Conservation (phyloP, 345 rosid species). For the Eutrema japonicum region DNA sequence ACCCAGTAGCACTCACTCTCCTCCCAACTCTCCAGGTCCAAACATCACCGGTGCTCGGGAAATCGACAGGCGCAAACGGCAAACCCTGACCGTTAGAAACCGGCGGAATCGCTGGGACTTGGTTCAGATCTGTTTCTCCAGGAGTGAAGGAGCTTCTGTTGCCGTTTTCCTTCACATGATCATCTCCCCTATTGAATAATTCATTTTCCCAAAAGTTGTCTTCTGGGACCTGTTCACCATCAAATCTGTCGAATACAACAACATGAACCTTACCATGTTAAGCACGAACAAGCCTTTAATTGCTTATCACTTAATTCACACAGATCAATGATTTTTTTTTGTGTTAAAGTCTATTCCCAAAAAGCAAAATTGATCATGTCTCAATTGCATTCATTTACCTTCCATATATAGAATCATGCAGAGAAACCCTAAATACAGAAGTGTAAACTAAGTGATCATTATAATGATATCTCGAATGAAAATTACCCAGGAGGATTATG, state of each 20-base stretch:
- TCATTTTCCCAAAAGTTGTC: slow-evolving; percentile 47
- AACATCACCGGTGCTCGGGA: slow-evolving; percentile 76
- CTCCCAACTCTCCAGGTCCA: slow-evolving; percentile 93
- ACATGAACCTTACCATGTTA: neutral
- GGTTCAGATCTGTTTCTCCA: slow-evolving; percentile 39
- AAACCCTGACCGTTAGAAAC: slow-evolving; percentile 66
- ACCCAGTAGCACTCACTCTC: slow-evolving; percentile 55
- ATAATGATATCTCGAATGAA: neutral
- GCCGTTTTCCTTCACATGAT: slow-evolving; percentile 28
- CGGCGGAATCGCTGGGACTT: slow-evolving; percentile 52
- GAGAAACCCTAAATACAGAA: slow-evolving; percentile 5
- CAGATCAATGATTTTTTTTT: no score
- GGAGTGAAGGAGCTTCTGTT: slow-evolving; percentile 41
- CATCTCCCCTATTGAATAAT: neutral
- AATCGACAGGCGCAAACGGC: slow-evolving; percentile 84
- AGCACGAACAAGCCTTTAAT: neutral
- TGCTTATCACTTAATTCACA: neutral
- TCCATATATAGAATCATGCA: slow-evolving; percentile 5
- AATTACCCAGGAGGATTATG: slow-evolving; percentile 32
- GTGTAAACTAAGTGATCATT: neutral
- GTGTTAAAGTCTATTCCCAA: neutral
- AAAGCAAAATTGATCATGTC: slow-evolving; percentile 16
- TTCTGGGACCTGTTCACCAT: slow-evolving; percentile 13
- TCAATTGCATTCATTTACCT: neutral
- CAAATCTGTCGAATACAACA: slow-evolving; percentile 31